Conservation (phyloP, 441 rosid species). For the Sinapis alba region DNA sequence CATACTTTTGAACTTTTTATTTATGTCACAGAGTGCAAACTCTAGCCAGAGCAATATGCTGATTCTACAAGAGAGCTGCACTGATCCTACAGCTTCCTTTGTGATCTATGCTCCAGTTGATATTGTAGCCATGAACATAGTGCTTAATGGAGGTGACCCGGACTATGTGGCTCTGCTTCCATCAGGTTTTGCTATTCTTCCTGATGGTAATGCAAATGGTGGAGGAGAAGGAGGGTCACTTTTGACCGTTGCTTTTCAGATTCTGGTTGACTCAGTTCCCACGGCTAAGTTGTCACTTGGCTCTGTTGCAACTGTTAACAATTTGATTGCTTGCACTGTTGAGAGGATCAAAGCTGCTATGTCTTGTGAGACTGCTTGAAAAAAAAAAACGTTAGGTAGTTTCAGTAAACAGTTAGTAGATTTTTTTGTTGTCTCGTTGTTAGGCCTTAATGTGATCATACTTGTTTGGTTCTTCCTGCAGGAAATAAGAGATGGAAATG, state of each 20-base stretch:
- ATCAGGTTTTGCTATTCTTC: slow-evolving; percentile 87
- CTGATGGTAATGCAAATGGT: slow-evolving; percentile 64
- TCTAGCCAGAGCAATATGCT: slow-evolving; percentile 92
- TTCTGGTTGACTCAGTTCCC: slow-evolving; percentile 90
- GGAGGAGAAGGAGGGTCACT: slow-evolving; percentile 73
- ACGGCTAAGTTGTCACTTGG: slow-evolving; percentile 96
- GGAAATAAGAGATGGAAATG: slow-evolving; percentile 3
- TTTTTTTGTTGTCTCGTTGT: not conserved
- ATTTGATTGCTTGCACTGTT: slow-evolving; percentile 84
- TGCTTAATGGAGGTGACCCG: slow-evolving; percentile 76
- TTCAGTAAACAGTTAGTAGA: not conserved
- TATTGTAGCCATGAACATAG: slow-evolving; percentile 76
- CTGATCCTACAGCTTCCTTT: slow-evolving; percentile 71
- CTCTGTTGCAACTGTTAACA: slow-evolving; percentile 97
- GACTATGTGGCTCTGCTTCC: slow-evolving; percentile 88
- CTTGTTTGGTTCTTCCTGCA: slow-evolving; percentile 14
- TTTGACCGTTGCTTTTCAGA: slow-evolving; percentile 93
- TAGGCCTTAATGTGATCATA: slow-evolving; percentile 6
- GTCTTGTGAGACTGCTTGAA: slow-evolving; percentile 64
- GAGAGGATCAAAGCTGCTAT: slow-evolving; percentile 82
- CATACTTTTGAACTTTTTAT: not conserved
- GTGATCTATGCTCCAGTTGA: slow-evolving; percentile 92
- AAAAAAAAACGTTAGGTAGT: slow-evolving; percentile 15
- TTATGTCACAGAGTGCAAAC: slow-evolving; percentile 58
- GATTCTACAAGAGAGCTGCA: slow-evolving; percentile 82